Evolutionary conservation across 352 stramenopile species (phyloP).

Genomic region (Phytophthora colocasiae): DNA sequence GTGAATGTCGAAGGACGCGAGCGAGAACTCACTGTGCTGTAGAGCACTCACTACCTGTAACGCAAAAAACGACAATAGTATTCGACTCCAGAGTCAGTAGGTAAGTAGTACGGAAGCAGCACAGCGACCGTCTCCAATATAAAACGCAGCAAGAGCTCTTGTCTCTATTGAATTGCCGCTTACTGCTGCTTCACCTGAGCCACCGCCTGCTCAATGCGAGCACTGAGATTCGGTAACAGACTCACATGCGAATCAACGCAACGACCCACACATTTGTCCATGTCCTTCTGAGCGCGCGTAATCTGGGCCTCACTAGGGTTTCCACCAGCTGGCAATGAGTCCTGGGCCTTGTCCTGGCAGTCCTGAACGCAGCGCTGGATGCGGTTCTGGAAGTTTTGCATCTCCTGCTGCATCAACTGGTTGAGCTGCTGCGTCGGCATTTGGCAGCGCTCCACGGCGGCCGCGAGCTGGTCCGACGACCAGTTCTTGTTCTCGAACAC

Average conservation of each 20-base stretch:
- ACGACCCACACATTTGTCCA: conserved; percentile 72
- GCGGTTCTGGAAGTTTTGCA: conserved; percentile 87
- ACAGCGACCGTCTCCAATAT: conserved; percentile 1
- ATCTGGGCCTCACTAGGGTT: conserved; percentile 80
- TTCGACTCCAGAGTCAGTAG: not conserved
- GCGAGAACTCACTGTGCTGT: conserved; percentile 40
- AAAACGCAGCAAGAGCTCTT: conserved; percentile 9
- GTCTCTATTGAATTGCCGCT: conserved; percentile 21
- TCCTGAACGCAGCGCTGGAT: conserved; percentile 88
- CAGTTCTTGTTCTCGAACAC: conserved; percentile 88
- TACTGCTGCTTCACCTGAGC: conserved; percentile 74
- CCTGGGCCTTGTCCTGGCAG: conserved; percentile 85
- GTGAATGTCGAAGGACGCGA: conserved; percentile 28
- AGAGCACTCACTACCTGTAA: conserved; percentile 21
- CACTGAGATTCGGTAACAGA: conserved; percentile 75
- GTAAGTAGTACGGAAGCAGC: conserved; percentile 5
- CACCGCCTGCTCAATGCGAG: conserved; percentile 78
- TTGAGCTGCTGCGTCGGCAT: conserved; percentile 87
- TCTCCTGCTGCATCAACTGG: conserved; percentile 84
- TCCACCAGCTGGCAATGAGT: conserved; percentile 62
- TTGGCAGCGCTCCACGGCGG: conserved; percentile 88
- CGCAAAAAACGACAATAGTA: conserved; percentile 8
- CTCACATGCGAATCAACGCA: conserved; percentile 84
- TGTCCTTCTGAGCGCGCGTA: conserved; percentile 69
- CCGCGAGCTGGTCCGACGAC: conserved; percentile 79